Percentiles rank a stretch among this genome's conserved stretches.
Conservation (phyloP, 129 eudicot species). For the Artemisia tridentata region DNA sequence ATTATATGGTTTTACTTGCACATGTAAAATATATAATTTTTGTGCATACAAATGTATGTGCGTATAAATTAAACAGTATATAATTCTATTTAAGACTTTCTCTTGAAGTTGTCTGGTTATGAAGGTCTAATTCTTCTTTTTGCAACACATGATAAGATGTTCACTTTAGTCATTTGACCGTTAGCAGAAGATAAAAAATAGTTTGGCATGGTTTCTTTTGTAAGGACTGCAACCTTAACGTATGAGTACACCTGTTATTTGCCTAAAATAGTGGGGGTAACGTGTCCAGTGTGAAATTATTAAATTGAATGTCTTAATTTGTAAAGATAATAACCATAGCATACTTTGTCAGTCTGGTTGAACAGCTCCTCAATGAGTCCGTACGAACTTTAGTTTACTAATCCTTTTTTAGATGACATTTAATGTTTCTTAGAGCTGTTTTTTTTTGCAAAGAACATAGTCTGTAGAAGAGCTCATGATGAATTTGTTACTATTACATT, state of each 20-base stretch:
- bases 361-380: neutral
- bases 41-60: neutral
- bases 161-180: constrained; percentile 12
- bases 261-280: neutral
- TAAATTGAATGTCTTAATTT: neutral
- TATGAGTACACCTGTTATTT: neutral
- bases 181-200: neutral
- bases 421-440: neutral
- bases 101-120: neutral
- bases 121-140: too few species aligned
- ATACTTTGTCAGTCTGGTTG: neutral
- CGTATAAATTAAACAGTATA: neutral
- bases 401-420: neutral
- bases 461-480: too few species aligned
- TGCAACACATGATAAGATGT: neutral
- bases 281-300: neutral
- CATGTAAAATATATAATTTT: neutral
- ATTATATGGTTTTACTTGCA: neutral
- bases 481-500: too few species aligned
- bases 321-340: neutral
- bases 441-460: neutral
- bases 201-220: neutral
- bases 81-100: neutral
- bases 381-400: neutral
- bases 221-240: too few species aligned